Conservation (phyloP, 176 grass and related monocot species). For the Thinopyrum elongatum region DNA sequence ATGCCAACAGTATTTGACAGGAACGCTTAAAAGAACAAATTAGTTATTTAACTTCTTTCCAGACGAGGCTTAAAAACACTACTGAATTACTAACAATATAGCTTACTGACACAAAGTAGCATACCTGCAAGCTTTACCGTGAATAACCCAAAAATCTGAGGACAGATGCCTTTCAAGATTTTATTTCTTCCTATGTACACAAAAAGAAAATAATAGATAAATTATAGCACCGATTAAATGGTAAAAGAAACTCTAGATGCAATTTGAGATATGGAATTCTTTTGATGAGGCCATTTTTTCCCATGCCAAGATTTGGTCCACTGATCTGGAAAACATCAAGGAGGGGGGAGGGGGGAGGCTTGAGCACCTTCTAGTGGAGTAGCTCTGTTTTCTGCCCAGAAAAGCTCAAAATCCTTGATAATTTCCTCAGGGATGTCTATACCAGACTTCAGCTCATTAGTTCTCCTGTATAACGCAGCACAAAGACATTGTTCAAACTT, state of each 20-base stretch:
- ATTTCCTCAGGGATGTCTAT: constrained; percentile 66
- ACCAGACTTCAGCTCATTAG: constrained; percentile 83
- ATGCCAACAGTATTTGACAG: not conserved
- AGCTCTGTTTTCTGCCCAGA: constrained; percentile 50
- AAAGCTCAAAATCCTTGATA: constrained; percentile 53
- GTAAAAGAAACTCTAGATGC: constrained; percentile 26
- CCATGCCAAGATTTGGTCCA: not conserved
- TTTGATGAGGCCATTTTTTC: no score
- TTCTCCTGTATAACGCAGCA: constrained; percentile 50
- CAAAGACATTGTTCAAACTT: constrained; percentile 12
- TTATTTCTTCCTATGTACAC: constrained; percentile 67
- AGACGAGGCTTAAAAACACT: not conserved
- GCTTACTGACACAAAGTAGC: constrained; percentile 6
- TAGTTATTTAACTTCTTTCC: not conserved
- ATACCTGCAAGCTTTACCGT: constrained; percentile 97
- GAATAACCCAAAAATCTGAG: constrained; percentile 91
- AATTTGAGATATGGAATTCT: not conserved
- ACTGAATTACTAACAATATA: constrained; percentile 10
- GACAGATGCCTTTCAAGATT: constrained; percentile 77
- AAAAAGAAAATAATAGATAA: not conserved
- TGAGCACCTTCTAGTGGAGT: constrained; percentile 69
- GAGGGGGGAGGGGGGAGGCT: not conserved
- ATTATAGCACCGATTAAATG: not conserved
- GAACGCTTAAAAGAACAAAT: not conserved
- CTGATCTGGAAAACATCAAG: not conserved